These are phyloP conservation scores for Aspergillus brasiliensis DNA, from an alignment of 2,329 filamentous ascomycete species.

Conservation along the genomic window DNA sequence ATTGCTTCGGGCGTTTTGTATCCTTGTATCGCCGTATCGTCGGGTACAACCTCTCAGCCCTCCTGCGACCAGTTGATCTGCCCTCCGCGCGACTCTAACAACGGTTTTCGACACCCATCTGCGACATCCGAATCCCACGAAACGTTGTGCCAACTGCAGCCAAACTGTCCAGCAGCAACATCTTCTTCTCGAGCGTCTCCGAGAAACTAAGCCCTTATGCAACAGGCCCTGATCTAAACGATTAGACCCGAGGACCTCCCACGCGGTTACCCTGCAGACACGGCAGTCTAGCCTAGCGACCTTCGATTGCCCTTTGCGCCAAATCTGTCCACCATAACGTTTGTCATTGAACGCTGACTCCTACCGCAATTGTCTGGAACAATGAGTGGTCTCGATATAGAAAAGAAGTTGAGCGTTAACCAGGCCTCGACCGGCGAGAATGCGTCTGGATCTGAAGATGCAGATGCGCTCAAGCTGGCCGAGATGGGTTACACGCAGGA, in stretches of 20 bases:
- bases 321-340: neutral
- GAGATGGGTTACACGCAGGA: conserved; percentile 54
- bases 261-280: conserved; percentile 16
- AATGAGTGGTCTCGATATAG: conserved; percentile 23
- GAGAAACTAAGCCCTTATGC: conserved; percentile 17
- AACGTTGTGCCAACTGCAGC: conserved; percentile 14
- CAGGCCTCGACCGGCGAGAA: conserved; percentile 14
- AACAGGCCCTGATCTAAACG: conserved; percentile 10
- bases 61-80: conserved; percentile 5
- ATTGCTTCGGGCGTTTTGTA: conserved; percentile 15
- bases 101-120: conserved; percentile 15
- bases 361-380: conserved; percentile 7
- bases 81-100: conserved; percentile 11
- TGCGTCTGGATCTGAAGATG: conserved; percentile 23
- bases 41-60: conserved; percentile 1
- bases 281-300: conserved; percentile 1
- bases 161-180: conserved; percentile 15
- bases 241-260: conserved; percentile 8
- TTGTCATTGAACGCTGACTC: conserved; percentile 1
- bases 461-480: conserved; percentile 48
- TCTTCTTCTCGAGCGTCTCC: conserved; percentile 4
- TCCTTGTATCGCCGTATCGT: conserved; percentile 21
- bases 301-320: conserved; percentile 17
- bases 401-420: conserved; percentile 23
- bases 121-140: conserved; percentile 6